Conservation (phyloP, 768 basidiomycete genomes). For the Obba rivulosa region DNA sequence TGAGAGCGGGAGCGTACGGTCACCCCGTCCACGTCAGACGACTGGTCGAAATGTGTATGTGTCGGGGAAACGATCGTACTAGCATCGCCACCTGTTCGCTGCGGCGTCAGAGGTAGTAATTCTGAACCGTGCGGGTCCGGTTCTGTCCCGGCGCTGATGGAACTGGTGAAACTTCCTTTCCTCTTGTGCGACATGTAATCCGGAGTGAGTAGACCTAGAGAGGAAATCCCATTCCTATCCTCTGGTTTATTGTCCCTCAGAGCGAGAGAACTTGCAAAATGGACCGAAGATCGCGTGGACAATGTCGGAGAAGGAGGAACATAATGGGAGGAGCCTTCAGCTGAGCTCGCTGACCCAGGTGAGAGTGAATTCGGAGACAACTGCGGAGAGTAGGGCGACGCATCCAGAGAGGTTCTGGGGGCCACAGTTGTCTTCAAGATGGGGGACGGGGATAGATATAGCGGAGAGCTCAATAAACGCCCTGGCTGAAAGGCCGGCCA, state of each 20-base stretch:
- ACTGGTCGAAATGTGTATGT: conserved; percentile 34
- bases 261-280: conserved; percentile 54
- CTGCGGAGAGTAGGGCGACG: too few relatives aligned
- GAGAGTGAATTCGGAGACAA: too few relatives aligned
- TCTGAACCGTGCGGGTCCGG: conserved; percentile 17
- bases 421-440: too few relatives aligned
- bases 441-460: not conserved
- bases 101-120: conserved; percentile 27
- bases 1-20: conserved; percentile 15
- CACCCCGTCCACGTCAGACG: conserved; percentile 23
- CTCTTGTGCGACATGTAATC: conserved; percentile 32
- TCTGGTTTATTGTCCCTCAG: too few relatives aligned
- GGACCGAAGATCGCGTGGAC: conserved; percentile 57
- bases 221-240: conserved; percentile 46
- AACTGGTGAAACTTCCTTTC: conserved; percentile 50
- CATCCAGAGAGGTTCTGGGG: too few relatives aligned
- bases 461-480: not conserved
- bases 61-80: conserved; percentile 26
- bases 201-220: conserved; percentile 44
- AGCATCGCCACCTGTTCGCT: conserved; percentile 19
- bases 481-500: too few relatives aligned
- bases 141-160: conserved; percentile 38
- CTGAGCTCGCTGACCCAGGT: conserved; percentile 34
- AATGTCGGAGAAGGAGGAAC: conserved; percentile 75
- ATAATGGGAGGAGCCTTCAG: conserved; percentile 32